Percentiles rank a stretch among this genome's conserved stretches.
phyloP scores from a whole-genome alignment of 176 grass and related monocot species.

The Zoysia japonica region DNA sequence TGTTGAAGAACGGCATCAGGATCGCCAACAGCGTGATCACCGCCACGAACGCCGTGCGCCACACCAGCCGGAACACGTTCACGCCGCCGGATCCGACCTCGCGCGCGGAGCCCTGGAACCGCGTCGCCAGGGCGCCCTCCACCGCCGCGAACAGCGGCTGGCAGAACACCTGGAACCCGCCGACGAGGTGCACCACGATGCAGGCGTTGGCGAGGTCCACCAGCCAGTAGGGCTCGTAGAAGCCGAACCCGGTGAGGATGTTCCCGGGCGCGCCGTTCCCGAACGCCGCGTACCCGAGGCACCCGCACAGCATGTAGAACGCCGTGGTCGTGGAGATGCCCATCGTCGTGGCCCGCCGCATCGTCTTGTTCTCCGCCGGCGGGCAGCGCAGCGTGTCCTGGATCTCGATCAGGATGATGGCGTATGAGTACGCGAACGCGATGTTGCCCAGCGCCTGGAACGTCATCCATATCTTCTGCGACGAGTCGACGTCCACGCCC shows the following conservation, averaged over 20 bases:
- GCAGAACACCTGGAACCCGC: slow-evolving; percentile 74
- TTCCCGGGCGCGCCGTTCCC: slow-evolving; percentile 71
- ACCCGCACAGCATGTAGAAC: slow-evolving; percentile 83
- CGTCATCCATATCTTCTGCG: slow-evolving; percentile 69
- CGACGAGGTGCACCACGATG: slow-evolving; percentile 85
- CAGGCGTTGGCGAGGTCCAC: slow-evolving; percentile 72
- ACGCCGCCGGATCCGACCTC: slow-evolving; percentile 20
- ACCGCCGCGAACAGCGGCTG: slow-evolving; percentile 74
- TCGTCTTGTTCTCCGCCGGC: slow-evolving; percentile 66
- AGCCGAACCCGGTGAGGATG: slow-evolving; percentile 89
- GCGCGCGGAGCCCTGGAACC: slow-evolving; percentile 16
- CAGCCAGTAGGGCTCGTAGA: slow-evolving; percentile 88
- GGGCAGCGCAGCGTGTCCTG: slow-evolving; percentile 79
- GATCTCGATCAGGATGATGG: slow-evolving; percentile 90
- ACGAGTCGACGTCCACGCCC: slow-evolving; percentile 60
- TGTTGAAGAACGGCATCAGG: slow-evolving; percentile 90
- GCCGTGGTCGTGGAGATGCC: slow-evolving; percentile 64
- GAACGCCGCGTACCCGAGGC: slow-evolving; percentile 77
- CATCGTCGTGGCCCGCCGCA: slow-evolving; percentile 61
- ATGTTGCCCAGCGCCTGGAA: slow-evolving; percentile 89
- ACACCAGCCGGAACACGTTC: slow-evolving; percentile 52
- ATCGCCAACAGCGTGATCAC: slow-evolving; percentile 59
- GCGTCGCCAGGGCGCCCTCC: slow-evolving; percentile 37
- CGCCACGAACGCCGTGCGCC: slow-evolving; percentile 68
- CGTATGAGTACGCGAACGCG: slow-evolving; percentile 87